phyloP scores from a whole-genome alignment of 768 basidiomycete species.

The Rhizopogon vesiculosus region DNA sequence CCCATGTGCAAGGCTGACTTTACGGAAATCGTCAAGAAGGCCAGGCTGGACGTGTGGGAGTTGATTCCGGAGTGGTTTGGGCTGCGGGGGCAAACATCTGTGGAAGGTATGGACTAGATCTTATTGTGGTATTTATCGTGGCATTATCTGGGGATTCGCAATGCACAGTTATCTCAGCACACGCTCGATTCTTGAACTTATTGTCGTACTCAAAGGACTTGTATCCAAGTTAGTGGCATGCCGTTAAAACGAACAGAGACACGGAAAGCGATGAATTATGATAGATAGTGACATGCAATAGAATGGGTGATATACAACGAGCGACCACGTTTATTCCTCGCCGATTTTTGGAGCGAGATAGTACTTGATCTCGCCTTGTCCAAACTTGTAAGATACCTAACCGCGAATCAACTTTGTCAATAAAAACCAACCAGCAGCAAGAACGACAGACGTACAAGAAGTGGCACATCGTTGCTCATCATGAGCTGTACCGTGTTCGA shows the following conservation, averaged over 20 bases:
- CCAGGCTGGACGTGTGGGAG: conserved; percentile 59
- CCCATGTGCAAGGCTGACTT: conserved; percentile 47
- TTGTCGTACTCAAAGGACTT: not conserved
- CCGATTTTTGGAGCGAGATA: conserved; percentile 96
- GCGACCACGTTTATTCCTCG: conserved; percentile 52
- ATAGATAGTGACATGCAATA: not conserved
- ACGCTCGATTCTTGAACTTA: not conserved
- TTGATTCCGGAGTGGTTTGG: conserved; percentile 64
- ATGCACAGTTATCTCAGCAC: not conserved
- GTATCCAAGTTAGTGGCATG: too few species aligned
- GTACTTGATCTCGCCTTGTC: conserved; percentile 85
- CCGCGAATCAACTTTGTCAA: not conserved
- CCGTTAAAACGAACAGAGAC: not conserved
- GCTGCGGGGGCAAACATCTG: conserved; percentile 19
- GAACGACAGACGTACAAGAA: conserved; percentile 52
- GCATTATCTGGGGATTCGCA: not conserved
- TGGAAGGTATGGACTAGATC: not conserved
- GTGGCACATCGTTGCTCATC: conserved; percentile 90
- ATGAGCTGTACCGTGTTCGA: conserved; percentile 71
- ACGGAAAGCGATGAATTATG: conserved; percentile 1
- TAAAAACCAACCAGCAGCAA: not conserved
- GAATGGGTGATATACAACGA: not conserved
- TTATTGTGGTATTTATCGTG: not conserved
- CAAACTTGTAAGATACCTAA: conserved; percentile 87
- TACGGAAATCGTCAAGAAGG: conserved; percentile 32